Conservation (phyloP, 345 rosid genomes). For the Turnera subulata region DNA sequence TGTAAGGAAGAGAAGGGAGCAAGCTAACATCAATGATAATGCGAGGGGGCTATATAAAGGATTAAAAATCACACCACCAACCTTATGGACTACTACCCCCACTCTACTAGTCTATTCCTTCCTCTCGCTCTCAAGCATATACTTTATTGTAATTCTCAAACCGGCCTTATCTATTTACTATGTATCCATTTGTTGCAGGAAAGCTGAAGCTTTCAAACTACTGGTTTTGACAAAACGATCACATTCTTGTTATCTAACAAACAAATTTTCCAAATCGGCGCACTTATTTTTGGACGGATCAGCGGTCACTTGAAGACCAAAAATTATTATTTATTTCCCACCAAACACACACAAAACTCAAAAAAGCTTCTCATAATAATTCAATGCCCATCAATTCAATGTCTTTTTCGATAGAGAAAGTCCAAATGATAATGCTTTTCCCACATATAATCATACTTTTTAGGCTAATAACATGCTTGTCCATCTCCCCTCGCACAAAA, state of each 20-base stretch:
- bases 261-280: neutral
- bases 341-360: conserved; percentile 6
- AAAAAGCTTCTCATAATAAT: conserved; percentile 12
- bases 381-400: neutral
- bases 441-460: conserved; percentile 16
- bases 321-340: no score
- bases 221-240: no score
- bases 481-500: conserved; percentile 12
- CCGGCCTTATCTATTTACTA: no score
- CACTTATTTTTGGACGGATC: neutral
- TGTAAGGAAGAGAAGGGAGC: neutral
- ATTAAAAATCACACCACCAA: no score
- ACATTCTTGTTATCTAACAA: neutral
- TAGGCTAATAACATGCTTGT: neutral
- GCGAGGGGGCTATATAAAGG: no score
- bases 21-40: neutral
- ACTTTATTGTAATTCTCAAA: no score
- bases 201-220: neutral
- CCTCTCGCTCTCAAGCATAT: no score
- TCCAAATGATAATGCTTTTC: conserved; percentile 2
- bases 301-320: no score
- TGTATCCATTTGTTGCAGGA: no score
- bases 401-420: conserved; percentile 7
- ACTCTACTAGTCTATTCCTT: no score
- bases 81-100: no score